phyloP scores from a whole-genome alignment of 1,139 yeast species.

The Trichomonascaceae sp. region DNA sequence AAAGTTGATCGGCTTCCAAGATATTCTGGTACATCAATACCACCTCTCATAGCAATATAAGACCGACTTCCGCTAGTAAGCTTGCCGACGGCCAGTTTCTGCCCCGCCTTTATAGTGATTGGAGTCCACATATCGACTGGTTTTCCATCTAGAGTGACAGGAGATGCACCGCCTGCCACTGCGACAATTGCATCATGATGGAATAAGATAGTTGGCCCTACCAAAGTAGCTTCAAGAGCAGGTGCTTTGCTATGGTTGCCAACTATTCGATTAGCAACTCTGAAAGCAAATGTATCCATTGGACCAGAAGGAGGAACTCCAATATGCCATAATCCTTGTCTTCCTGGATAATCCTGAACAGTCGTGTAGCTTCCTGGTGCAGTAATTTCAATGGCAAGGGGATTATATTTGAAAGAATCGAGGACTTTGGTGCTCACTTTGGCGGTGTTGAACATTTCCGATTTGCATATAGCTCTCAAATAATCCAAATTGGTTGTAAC shows the following conservation, averaged over 20 bases:
- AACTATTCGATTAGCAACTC: slow-evolving; percentile 82
- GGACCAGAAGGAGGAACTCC: slow-evolving; percentile 99
- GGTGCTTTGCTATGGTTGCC: slow-evolving; percentile 81
- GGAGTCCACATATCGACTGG: slow-evolving; percentile 66
- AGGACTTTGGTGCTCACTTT: slow-evolving; percentile 80
- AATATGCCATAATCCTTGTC: slow-evolving; percentile 76
- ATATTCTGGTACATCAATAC: slow-evolving; percentile 89
- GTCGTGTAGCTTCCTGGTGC: slow-evolving; percentile 93
- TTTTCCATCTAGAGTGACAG: slow-evolving; percentile 59
- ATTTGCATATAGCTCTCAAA: slow-evolving; percentile 74
- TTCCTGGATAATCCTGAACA: slow-evolving; percentile 94
- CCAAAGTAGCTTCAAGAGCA: slow-evolving; percentile 81
- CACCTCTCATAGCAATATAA: slow-evolving; percentile 85
- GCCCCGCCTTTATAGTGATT: slow-evolving; percentile 62
- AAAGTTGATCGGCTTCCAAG: slow-evolving; percentile 95
- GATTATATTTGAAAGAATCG: slow-evolving; percentile 72
- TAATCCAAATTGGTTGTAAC: slow-evolving; percentile 88
- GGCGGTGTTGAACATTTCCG: slow-evolving; percentile 77
- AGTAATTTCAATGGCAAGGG: slow-evolving; percentile 77
- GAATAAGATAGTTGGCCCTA: slow-evolving; percentile 80
- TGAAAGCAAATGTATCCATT: slow-evolving; percentile 88
- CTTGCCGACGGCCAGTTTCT: slow-evolving; percentile 74
- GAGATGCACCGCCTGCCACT: slow-evolving; percentile 76
- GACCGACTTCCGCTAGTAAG: slow-evolving; percentile 78
- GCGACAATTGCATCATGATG: slow-evolving; percentile 74